Conservation (phyloP, 2,329 filamentous ascomycete genomes). For the Ceratocystis eucalypticola region DNA sequence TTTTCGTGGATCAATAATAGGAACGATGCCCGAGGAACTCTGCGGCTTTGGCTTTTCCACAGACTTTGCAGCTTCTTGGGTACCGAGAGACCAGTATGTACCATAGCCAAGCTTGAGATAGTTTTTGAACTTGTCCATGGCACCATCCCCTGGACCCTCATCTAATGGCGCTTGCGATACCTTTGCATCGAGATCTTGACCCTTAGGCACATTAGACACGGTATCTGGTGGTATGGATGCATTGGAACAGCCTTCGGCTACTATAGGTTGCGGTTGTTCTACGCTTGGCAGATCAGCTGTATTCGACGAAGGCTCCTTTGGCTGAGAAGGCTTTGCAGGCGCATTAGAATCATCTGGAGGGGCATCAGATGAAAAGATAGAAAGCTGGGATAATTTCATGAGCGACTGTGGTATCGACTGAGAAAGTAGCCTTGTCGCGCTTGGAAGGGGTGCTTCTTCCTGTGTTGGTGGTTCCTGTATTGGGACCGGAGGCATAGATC, state of each 20-base stretch:
- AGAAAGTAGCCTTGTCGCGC: neutral
- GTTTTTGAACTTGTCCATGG: slow-evolving; percentile 44
- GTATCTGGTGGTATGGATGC: neutral
- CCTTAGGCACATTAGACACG: neutral
- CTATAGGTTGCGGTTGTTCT: neutral
- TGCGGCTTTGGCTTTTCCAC: slow-evolving; percentile 10
- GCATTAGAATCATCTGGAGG: neutral
- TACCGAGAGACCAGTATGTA: slow-evolving; percentile 41
- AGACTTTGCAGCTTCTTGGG: neutral
- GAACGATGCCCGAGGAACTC: neutral
- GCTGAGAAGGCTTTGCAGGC: neutral
- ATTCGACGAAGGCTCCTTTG: neutral
- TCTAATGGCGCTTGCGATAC: neutral
- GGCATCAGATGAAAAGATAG: neutral
- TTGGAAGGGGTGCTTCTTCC: slow-evolving; percentile 16
- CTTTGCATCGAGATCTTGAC: neutral
- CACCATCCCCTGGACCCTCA: slow-evolving; percentile 26
- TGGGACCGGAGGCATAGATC: slow-evolving; percentile 9
- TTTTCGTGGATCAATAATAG: slow-evolving; percentile 13
- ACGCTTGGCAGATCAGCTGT: neutral
- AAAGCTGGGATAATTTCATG: neutral
- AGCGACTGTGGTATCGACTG: slow-evolving; percentile 6
- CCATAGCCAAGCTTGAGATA: slow-evolving; percentile 56
- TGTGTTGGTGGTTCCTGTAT: slow-evolving; percentile 13
- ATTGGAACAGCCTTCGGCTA: neutral